Evolutionary conservation across 2,329 filamentous ascomycete species (phyloP).

Genomic region (Pseudocercospora fuligena): DNA sequence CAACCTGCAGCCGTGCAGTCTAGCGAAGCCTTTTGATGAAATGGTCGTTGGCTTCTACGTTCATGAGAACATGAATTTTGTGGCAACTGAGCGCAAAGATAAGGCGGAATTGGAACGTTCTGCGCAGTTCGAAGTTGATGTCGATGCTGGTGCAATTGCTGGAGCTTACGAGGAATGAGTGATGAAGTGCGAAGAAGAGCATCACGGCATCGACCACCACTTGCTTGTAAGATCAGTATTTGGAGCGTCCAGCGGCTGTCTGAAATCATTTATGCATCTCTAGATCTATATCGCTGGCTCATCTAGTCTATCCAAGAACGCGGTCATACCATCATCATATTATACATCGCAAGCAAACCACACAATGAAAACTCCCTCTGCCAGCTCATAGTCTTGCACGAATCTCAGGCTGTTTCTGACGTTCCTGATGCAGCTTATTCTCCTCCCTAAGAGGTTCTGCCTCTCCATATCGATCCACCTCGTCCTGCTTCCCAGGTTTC

Average conservation of each 20-base stretch:
- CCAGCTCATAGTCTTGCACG: neutral
- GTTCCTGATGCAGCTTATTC: slow-evolving; percentile 41
- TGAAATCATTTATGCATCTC: neutral
- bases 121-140: neutral
- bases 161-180: slow-evolving; percentile 24
- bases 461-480: slow-evolving; percentile 43
- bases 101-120: neutral
- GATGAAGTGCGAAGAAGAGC: neutral
- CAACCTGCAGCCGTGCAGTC: slow-evolving; percentile 44
- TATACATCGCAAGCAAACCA: neutral
- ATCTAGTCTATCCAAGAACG: slow-evolving; percentile 1
- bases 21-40: slow-evolving; percentile 45
- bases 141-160: slow-evolving; percentile 25
- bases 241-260: neutral
- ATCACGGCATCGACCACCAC: neutral
- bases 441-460: slow-evolving; percentile 48
- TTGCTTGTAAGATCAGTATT: neutral
- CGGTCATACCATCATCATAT: neutral
- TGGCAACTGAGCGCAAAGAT: slow-evolving; percentile 39
- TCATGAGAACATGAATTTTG: slow-evolving; percentile 45
- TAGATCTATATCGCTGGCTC: neutral
- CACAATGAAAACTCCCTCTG: neutral
- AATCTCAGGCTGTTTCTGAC: neutral
- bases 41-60: slow-evolving; percentile 45
- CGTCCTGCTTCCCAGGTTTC: slow-evolving; percentile 42